Evolutionary conservation across 257 asterid species (phyloP), one percentile per base, ranked within the genome.

Genomic region (Paraleonurus japonicus): DNA sequence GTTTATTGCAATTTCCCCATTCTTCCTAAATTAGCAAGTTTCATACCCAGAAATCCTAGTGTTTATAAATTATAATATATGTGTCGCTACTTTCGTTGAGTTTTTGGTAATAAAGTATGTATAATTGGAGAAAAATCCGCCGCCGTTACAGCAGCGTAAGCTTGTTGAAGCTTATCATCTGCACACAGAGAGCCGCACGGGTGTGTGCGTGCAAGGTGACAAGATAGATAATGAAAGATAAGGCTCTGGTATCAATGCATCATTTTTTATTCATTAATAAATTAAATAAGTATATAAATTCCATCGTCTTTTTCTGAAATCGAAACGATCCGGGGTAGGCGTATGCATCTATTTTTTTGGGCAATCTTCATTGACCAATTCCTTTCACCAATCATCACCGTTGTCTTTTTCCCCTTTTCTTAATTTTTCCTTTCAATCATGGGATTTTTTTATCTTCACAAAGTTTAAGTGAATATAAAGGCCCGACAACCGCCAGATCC

Each of bases 241-340:
- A 74, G 82, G 79, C 76, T 57, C 82, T 12, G 79, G 45, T 4
- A n/a, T 20, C 79, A 69, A 74, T 5, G 76, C 73, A 63, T 12
- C n/a, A 57, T 62, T 37, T 19, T 30, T 20, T 43, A 45, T 39
- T 28, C 22, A 53, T 51, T 54, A 39, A 26, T 69, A n/a, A 15
- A 17, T 48, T 6, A 5, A 10, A 39, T 39, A 43, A 43, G 1
- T n/a, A 10, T 13, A 13, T 16, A 35, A 47, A 22, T 60, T 65
- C 24, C 35, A 2, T 77, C 35, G 78, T 74, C 76, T 7, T 74
- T 69, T 78, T 22, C 79, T 17, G 1, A 27, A 33, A n/a, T 69
- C 20, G 73, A 67, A 60, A 8, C 19, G 27, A 70, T 45, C 65
- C 50, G 65, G 76, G 82, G 79, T 12, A 62, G 78, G 79, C 67